Base-by-base conservation (phyloP, 2,329 filamentous ascomycete species). In the Aspergillus flavus region DNA sequence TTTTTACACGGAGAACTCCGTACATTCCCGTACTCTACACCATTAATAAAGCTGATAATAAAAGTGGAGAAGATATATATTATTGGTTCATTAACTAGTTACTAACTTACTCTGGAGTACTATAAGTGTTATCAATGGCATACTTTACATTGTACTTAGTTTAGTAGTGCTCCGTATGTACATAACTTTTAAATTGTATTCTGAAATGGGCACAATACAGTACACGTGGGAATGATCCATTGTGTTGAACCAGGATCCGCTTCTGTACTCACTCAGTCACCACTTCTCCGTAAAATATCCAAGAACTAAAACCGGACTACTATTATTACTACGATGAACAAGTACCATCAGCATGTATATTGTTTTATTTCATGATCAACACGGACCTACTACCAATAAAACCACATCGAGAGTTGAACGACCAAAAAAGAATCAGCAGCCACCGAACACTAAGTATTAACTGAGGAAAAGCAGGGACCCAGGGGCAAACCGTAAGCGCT, bases 401-500 rank as follows among this genome's bases (percentile, higher is more conserved):
- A 32, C 16, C 48, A 32, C 26, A 52, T 34, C 32, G 16, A 19
- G 28, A 11, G 28, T 19, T 34, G 10, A 52, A 26, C 16, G 30
- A 36, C n/a, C 19, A 41, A 55, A 46, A 14, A 34, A 28, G 50
- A 48, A 50, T 23, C 41, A 39, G 34, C 52, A 59, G 46, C 56
- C 60, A 62, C 59, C 21, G 19, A 53, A 43, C 26, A 52, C 39
- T 41, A 23, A 23, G 21, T 23, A 43, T 53, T 55, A 30, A 55
- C 7, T 41, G 39, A 45, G 23, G 34, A 7, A 36, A 53, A 61
- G 64, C 64, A 65, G 58, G 64, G 64, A 58, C 61, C 61, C 64
- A 65, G 64, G 64, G 64, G 64, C 53, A 65, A 28, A 48, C 41
- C 55, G 57, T 45, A 58, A 46, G 53, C 32, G 46, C 34, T 62